A percentile compares a stretch with the other conserved stretches of the same genome.
These are phyloP conservation scores for Capsicum chinense DNA, from an alignment of 257 asterid genomes.

Conservation along the genomic window DNA sequence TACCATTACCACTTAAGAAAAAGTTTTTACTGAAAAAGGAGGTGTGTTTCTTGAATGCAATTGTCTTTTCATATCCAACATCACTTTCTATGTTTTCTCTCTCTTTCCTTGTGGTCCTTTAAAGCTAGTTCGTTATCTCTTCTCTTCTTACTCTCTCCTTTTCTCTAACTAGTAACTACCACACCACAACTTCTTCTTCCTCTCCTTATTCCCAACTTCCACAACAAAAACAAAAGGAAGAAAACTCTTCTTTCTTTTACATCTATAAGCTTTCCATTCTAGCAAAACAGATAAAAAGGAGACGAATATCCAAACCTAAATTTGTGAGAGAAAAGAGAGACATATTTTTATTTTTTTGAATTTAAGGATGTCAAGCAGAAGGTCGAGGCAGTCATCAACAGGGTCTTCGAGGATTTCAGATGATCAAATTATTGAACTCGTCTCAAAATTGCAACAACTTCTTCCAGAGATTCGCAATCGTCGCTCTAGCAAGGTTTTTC, in stretches of 20 bases:
- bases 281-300: neutral
- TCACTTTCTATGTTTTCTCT: constrained; percentile 37
- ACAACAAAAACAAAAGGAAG: neutral
- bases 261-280: neutral
- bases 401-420: constrained; percentile 49
- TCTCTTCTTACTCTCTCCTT: constrained; percentile 26
- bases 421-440: constrained; percentile 52
- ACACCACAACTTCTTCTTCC: constrained; percentile 11
- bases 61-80: constrained; percentile 50
- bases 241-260: neutral
- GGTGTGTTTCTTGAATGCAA: constrained; percentile 39
- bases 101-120: constrained; percentile 40
- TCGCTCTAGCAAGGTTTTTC: constrained; percentile 47
- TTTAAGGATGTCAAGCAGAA: constrained; percentile 47
- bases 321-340: neutral
- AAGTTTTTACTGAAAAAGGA: constrained; percentile 28
- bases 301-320: neutral
- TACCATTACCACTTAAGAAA: neutral
- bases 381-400: constrained; percentile 44
- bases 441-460: constrained; percentile 52
- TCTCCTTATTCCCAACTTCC: neutral
- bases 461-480: constrained; percentile 52
- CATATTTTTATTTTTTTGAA: neutral
- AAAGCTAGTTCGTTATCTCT: constrained; percentile 29
- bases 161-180: constrained; percentile 30